These are phyloP conservation scores for Forsythia viridissima DNA, from an alignment of 257 asterid species.

Conservation along the genomic window DNA sequence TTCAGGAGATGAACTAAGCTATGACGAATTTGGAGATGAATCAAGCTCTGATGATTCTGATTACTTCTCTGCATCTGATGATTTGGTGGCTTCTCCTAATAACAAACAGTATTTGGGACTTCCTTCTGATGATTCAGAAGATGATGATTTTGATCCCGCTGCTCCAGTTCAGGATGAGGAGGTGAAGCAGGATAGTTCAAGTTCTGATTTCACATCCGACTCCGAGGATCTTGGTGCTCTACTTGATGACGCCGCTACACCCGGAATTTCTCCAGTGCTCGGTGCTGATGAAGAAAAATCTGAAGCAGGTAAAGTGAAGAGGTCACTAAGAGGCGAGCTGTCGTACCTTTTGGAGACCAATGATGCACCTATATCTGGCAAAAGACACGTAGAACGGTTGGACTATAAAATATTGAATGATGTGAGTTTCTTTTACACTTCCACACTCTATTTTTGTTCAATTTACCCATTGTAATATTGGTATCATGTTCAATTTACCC, in stretches of 20 bases:
- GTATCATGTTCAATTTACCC: neutral
- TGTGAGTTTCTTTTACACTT: slow-evolving; percentile 54
- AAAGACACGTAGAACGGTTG: slow-evolving; percentile 71
- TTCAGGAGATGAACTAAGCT: slow-evolving; percentile 44
- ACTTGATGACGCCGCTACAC: slow-evolving; percentile 44
- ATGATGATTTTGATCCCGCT: slow-evolving; percentile 81
- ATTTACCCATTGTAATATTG: neutral
- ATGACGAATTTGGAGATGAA: slow-evolving; percentile 38
- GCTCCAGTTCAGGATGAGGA: slow-evolving; percentile 46
- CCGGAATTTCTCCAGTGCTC: slow-evolving; percentile 35
- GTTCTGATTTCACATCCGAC: slow-evolving; percentile 93
- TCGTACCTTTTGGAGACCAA: slow-evolving; percentile 53
- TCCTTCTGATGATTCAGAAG: slow-evolving; percentile 96
- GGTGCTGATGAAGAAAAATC: slow-evolving; percentile 31
- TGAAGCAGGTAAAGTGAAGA: slow-evolving; percentile 35
- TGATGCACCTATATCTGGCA: slow-evolving; percentile 52
- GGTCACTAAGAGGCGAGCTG: slow-evolving; percentile 55
- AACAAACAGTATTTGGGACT: slow-evolving; percentile 43
- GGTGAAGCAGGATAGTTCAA: slow-evolving; percentile 57
- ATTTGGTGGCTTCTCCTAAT: slow-evolving; percentile 33
- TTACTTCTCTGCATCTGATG: slow-evolving; percentile 60
- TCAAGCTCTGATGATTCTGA: slow-evolving; percentile 65
- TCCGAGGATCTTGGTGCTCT: slow-evolving; percentile 77
- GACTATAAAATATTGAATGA: slow-evolving; percentile 81
- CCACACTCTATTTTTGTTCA: neutral